Evolutionary conservation across 140 eudicot species (phyloP).

Genomic region (Ambrosia hybrid): DNA sequence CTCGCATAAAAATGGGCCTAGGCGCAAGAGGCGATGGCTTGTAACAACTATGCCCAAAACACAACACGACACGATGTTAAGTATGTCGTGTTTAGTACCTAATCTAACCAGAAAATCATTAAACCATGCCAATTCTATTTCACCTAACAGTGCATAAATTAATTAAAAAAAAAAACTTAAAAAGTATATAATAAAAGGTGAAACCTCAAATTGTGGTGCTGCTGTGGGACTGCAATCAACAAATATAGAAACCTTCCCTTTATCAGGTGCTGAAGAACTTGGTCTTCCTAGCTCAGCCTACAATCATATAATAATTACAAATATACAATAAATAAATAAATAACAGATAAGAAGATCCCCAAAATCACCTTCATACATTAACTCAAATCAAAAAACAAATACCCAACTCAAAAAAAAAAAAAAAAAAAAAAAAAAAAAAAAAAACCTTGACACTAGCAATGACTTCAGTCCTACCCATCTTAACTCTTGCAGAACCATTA

Average conservation of each 20-base stretch:
- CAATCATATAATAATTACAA: constrained; percentile 17
- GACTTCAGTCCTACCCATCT: constrained; percentile 84
- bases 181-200: not conserved
- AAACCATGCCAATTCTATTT: no score
- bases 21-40: no score
- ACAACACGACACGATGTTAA: no score
- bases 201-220: constrained; percentile 88
- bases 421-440: not conserved
- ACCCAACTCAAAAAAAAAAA: not conserved
- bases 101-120: no score
- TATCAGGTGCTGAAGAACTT: constrained; percentile 72
- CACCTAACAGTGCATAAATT: no score
- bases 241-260: constrained; percentile 78
- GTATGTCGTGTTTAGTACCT: no score
- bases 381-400: not conserved
- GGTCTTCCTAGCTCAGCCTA: constrained; percentile 98
- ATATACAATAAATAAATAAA: not conserved
- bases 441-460: constrained; percentile 91
- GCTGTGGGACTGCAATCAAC: constrained; percentile 96
- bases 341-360: not conserved
- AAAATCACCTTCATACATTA: no score
- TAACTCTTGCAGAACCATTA: constrained; percentile 94
- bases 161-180: not conserved
- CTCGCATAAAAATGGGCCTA: no score
- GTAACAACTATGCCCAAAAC: no score